Evolutionary conservation across 257 asterid genomes (phyloP), one percentile per base, ranked within the genome.

Genomic region (Apocynum venetum): DNA sequence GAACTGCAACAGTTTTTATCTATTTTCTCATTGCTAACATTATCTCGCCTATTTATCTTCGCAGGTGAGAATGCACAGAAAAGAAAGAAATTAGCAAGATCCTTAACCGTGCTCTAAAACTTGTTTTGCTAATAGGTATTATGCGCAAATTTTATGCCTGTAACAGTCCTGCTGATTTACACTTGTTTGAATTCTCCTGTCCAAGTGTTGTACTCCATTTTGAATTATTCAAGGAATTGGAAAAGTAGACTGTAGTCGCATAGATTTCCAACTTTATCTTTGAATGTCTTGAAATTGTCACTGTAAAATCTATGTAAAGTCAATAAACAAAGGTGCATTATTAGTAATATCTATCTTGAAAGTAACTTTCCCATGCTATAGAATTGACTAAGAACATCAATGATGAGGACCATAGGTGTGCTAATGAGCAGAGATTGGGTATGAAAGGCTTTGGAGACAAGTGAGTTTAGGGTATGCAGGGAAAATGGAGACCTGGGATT

Each of bases 81-180:
- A 86, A 86, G 74, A 76, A 85, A 82, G 81, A 91, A 86, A 66
- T 89, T 92, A 15, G 96, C 84, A 64, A 87, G 87, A 84, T 79
- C 90, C 82, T 83, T 92, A 69, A 87, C 96, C 53, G 96, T 82
- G 97, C 98, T 15, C 76, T 94, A 84, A 96, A 96, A 86, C 97
- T 96, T 85, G 97, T 96, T 81, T 83, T 96, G 86, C 93, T 93
- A 61, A 88, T 93, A 84, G 98, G 98, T 93, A 84, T 70, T 68
- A 0, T 19, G 15, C 73, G 19, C 48, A 10, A 44, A 40, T 25
- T 68, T 43, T 14, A 41, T 7, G 11, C 73, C 15, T 73, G 36
- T 9, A 13, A 53, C 55, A 79, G 57, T 75, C 10, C 73, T 63
- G 41, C 81, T 35, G 53, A 66, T 73, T 43, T 76, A 31, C 40